Evolutionary conservation across 257 asterid genomes (phyloP).

Genomic region (Solanum phureja): DNA sequence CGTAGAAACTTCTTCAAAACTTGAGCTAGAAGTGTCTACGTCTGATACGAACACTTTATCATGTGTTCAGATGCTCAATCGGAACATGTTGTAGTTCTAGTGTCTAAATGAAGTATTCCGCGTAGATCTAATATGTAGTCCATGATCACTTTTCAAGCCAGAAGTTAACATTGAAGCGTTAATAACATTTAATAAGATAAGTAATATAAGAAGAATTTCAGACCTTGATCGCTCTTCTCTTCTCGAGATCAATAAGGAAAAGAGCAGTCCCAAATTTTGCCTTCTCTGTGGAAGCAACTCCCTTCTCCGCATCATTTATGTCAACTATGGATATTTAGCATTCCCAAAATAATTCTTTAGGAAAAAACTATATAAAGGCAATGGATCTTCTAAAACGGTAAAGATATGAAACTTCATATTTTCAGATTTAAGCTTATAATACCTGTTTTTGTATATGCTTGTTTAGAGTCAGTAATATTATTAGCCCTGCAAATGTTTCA

Average conservation of each 20-base stretch:
- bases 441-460: neutral
- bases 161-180: neutral
- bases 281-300: constrained; percentile 22
- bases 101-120: neutral
- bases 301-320: constrained; percentile 36
- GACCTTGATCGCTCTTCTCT: constrained; percentile 77
- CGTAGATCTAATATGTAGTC: neutral
- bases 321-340: neutral
- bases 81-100: neutral
- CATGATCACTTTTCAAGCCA: neutral
- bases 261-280: constrained; percentile 73
- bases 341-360: neutral
- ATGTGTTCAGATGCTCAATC: neutral
- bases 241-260: constrained; percentile 79
- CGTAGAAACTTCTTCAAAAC: neutral
- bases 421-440: neutral
- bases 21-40: neutral
- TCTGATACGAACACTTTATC: neutral
- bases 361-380: neutral
- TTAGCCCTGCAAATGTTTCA: constrained; percentile 8
- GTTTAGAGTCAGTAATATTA: neutral
- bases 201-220: neutral
- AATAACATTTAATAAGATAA: neutral
- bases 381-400: neutral
- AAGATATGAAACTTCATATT: neutral